Base-by-base conservation (phyloP, 2,329 filamentous ascomycete genomes). In the Sarocladium brachiariae region DNA sequence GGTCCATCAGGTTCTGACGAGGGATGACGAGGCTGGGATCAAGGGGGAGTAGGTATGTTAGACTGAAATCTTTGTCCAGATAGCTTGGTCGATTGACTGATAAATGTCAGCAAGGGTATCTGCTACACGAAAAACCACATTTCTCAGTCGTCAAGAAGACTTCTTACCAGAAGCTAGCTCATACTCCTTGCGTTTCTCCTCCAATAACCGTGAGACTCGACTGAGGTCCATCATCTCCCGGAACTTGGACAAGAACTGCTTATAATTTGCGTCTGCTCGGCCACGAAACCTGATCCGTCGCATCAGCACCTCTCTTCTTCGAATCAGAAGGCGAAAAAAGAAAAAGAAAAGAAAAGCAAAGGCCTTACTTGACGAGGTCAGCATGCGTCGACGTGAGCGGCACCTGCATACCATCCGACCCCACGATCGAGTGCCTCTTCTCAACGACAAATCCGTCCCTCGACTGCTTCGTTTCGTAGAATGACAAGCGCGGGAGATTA, bases 401-500 rank as follows among this genome's bases (percentile, higher is more conserved):
- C 33, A 58, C 55, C 41, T 58, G 59, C 14, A 39, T 34, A n/a
- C 59, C 59, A 43, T 61, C 59, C 2, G 59, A 60, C 21, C 58
- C 54, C 3, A 55, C 47, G 39, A 60, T 59, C 9, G 59, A 58
- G 53, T 57, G 53, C 35, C 55, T 51, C 52, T 56, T 54, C 38
- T 61, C 58, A 18, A 59, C 59, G n/a, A 61, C 51, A 34, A 58
- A 62, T 18, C 55, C 57, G 34, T 59, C 52, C 1, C 49, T 47
- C 10, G 57, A 56, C 46, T 59, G 54, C 39, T 54, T 53, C 8
- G 60, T 62, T 51, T 63, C 60, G 30, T 59, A 57, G n/a, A 60
- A 61, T 1, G 60, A 63, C 1, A 60, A 50, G 4, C 53, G 52
- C 27, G 56, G 57, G 27, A 62, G 43, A 37, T 56, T 55, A 14